Percentiles rank a stretch among this genome's conserved stretches.
Conservation (phyloP, 305 asterid genomes). For the Fraxinus dipetala region DNA sequence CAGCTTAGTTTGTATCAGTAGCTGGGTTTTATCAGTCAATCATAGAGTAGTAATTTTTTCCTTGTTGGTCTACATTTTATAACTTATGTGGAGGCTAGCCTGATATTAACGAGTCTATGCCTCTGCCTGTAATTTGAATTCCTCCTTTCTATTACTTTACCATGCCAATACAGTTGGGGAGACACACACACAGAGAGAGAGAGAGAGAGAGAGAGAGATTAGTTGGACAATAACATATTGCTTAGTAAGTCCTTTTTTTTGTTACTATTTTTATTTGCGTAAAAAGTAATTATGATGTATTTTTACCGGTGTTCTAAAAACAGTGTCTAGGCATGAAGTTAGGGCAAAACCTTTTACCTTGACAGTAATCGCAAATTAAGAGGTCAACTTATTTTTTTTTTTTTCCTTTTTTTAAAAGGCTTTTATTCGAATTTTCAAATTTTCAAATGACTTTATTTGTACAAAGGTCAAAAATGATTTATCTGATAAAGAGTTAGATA, state of each 20-base stretch:
- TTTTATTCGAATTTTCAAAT: no score
- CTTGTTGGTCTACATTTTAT: background rate
- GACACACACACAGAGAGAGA: no score
- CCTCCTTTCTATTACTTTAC: no score
- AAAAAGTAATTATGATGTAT: background rate
- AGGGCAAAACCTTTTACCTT: no score
- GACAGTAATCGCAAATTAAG: background rate
- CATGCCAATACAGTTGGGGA: no score
- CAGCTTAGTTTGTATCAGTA: conserved; percentile 26
- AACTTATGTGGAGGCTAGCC: background rate
- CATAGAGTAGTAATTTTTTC: background rate
- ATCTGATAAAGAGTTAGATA: no score
- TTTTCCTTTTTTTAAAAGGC: no score
- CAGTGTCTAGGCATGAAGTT: no score
- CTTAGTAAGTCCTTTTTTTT: background rate
- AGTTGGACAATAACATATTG: background rate
- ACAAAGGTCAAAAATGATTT: no score
- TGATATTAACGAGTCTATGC: background rate
- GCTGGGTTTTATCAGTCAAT: background rate
- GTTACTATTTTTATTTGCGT: background rate
- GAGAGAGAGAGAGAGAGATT: background rate
- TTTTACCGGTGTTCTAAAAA: background rate
- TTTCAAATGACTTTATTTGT: no score
- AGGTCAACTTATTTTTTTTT: background rate
- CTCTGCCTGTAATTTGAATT: background rate